Conservation (phyloP, 2,329 filamentous ascomycete genomes). For the Bipolaris gigantea region DNA sequence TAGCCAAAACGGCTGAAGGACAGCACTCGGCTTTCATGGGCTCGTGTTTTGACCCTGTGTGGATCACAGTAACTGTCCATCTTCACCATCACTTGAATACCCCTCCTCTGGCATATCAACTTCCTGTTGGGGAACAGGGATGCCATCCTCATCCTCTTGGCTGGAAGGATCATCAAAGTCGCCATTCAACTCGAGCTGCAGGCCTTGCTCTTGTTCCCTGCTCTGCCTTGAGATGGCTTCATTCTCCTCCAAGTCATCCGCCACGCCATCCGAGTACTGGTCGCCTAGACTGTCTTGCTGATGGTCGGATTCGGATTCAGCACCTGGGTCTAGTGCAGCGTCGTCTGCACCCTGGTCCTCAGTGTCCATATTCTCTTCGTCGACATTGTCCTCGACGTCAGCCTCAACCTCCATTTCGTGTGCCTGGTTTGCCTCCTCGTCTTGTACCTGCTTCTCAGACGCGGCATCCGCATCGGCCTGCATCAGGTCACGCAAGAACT, state of each 20-base stretch:
- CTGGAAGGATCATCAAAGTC: neutral
- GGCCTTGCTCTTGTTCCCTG: neutral
- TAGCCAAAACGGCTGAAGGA: neutral
- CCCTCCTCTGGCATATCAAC: neutral
- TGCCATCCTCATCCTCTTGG: neutral
- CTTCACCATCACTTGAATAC: neutral
- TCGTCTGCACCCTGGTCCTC: neutral
- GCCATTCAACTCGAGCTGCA: neutral
- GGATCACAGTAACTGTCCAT: neutral
- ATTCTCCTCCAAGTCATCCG: neutral
- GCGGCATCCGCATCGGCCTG: neutral
- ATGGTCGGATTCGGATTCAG: neutral
- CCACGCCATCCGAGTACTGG: neutral
- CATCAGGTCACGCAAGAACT: conserved; percentile 5
- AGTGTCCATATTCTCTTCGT: neutral
- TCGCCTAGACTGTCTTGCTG: neutral
- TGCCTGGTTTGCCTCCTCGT: neutral
- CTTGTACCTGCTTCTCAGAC: neutral
- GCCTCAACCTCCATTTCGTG: neutral
- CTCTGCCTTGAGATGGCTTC: neutral
- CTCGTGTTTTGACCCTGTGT: neutral
- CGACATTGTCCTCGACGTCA: neutral
- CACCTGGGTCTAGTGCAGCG: neutral
- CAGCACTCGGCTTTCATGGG: neutral
- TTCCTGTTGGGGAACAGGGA: neutral